Conservation (phyloP, 2,329 filamentous ascomycete species). For the Neonectria sp. region DNA sequence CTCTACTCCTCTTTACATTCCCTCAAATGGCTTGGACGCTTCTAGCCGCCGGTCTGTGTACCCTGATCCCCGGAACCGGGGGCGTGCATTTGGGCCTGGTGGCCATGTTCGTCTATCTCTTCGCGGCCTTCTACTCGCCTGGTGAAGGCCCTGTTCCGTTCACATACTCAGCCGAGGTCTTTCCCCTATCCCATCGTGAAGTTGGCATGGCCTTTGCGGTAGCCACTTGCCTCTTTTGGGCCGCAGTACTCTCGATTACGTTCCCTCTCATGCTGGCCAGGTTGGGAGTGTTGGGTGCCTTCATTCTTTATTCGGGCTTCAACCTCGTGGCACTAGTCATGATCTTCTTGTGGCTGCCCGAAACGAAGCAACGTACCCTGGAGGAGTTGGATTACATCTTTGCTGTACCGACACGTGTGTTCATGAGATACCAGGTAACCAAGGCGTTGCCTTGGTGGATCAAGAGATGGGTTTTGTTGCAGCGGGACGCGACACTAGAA, state of each 20-base stretch:
- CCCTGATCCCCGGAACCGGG: slow-evolving; percentile 60
- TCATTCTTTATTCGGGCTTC: slow-evolving; percentile 69
- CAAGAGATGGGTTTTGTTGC: slow-evolving; percentile 69
- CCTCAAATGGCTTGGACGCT: slow-evolving; percentile 61
- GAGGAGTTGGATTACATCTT: slow-evolving; percentile 74
- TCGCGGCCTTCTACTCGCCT: slow-evolving; percentile 65
- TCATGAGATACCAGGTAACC: slow-evolving; percentile 70
- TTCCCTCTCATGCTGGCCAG: slow-evolving; percentile 70
- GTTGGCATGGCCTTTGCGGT: slow-evolving; percentile 81
- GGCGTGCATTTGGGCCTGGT: slow-evolving; percentile 60
- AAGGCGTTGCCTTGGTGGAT: slow-evolving; percentile 74
- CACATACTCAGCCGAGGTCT: slow-evolving; percentile 79
- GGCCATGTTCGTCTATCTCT: slow-evolving; percentile 71
- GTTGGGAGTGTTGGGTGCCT: slow-evolving; percentile 64
- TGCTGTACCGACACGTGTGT: slow-evolving; percentile 71
- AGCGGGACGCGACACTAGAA: slow-evolving; percentile 58
- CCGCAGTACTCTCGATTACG: slow-evolving; percentile 73
- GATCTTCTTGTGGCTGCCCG: slow-evolving; percentile 71
- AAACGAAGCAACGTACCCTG: slow-evolving; percentile 70
- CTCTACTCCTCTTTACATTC: slow-evolving; percentile 61
- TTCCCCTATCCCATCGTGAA: slow-evolving; percentile 79
- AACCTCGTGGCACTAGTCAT: slow-evolving; percentile 69
- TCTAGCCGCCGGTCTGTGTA: slow-evolving; percentile 63
- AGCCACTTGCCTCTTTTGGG: slow-evolving; percentile 75
- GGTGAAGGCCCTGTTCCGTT: slow-evolving; percentile 78